Evolutionary conservation across 352 stramenopile genomes (phyloP).

Genomic region (Thraustotheca clavata): DNA sequence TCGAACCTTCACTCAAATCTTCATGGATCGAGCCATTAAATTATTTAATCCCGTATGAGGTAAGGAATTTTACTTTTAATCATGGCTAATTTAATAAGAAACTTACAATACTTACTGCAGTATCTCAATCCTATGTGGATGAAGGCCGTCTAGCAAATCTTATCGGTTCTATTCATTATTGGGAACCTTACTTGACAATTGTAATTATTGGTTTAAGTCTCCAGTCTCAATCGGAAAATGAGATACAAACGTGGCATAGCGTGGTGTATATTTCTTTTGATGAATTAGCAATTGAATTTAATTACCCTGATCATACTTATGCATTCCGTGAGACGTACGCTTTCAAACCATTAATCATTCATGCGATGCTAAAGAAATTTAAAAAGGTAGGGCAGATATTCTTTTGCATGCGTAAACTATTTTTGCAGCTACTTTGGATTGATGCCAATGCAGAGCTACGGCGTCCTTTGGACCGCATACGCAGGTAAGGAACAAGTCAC

Average conservation of each 20-base stretch:
- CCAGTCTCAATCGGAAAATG: background rate
- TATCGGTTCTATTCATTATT: constrained; percentile 22
- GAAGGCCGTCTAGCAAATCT: constrained; percentile 22
- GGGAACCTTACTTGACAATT: constrained; percentile 15
- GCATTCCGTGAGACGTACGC: constrained; percentile 17
- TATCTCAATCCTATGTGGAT: constrained; percentile 19
- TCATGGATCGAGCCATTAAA: background rate
- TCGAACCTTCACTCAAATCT: background rate
- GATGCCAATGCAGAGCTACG: constrained; percentile 23
- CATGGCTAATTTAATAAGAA: too few relatives aligned
- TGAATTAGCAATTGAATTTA: background rate
- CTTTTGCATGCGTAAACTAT: background rate
- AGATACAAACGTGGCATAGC: constrained; percentile 1
- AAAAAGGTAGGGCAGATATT: background rate
- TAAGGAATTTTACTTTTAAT: background rate
- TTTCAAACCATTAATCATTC: constrained; percentile 23
- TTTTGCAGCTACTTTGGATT: constrained; percentile 18
- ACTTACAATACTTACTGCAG: background rate
- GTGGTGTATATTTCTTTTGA: constrained; percentile 7
- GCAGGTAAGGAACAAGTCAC: background rate
- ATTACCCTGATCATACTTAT: constrained; percentile 7
- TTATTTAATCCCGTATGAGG: background rate
- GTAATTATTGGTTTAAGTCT: constrained; percentile 22
- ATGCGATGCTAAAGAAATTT: background rate
- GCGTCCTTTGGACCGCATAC: constrained; percentile 15